phyloP scores from a whole-genome alignment of 225 moss, liverwort and hornwort species.

The Physcomitrellopsis africana region DNA sequence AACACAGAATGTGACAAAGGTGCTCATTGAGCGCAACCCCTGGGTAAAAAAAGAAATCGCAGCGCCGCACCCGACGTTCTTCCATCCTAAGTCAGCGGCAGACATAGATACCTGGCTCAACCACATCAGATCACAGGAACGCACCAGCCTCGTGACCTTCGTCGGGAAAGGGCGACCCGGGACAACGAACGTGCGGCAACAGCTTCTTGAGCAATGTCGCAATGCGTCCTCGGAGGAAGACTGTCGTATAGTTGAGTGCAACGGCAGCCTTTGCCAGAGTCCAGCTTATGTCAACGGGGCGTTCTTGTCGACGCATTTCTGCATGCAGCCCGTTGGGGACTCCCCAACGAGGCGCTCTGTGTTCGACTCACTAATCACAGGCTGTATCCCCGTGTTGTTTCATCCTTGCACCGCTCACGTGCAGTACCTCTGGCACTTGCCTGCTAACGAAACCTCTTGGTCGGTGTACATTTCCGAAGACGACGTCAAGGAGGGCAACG shows the following conservation, averaged over 20 bases:
- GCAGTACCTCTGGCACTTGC: conserved; percentile 92
- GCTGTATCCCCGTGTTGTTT: conserved; percentile 85
- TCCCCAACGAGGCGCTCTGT: conserved; percentile 80
- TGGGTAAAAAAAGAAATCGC: conserved; percentile 75
- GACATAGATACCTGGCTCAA: conserved; percentile 65
- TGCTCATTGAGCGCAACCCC: conserved; percentile 77
- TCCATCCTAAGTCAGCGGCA: conserved; percentile 67
- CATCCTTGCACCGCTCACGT: conserved; percentile 80
- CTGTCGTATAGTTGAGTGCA: conserved; percentile 67
- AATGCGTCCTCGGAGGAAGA: conserved; percentile 33
- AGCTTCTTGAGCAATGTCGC: conserved; percentile 71
- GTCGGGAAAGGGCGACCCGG: conserved; percentile 81
- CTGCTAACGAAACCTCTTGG: conserved; percentile 54
- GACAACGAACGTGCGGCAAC: conserved; percentile 60
- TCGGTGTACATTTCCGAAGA: conserved; percentile 75
- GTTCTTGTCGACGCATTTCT: conserved; percentile 74
- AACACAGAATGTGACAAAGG: conserved; percentile 57
- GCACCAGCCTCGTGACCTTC: conserved; percentile 67
- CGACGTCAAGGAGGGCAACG: conserved; percentile 60
- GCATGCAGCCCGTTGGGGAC: conserved; percentile 88
- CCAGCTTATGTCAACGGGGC: conserved; percentile 63
- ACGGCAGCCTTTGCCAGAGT: conserved; percentile 42
- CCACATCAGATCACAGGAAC: conserved; percentile 42
- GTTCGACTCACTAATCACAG: conserved; percentile 81
- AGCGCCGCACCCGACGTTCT: conserved; percentile 85